Base-by-base conservation (phyloP, 1,284 basidiomycete genomes). In the Austropuccinia psidii region DNA sequence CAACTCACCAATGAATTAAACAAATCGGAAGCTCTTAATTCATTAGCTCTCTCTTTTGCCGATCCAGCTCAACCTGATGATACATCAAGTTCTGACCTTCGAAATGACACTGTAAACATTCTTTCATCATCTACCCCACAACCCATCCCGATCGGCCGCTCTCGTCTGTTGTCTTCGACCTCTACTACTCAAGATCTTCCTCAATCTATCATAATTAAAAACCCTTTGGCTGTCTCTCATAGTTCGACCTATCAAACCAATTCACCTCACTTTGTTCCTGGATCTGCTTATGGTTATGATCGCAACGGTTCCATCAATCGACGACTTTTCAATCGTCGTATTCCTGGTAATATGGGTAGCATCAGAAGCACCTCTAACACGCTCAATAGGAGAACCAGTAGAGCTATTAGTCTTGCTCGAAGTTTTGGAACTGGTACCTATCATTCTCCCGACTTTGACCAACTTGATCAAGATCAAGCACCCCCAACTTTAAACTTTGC, bases 401-500 rank as follows among this genome's bases (percentile, higher is more conserved):
- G 69, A 19, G 58, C 69, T 43, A 62, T 72, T 27, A 72, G 69
- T 62, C 24, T 72, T 9, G 69, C 60, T 31, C 61, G 61, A 43
- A 73, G 60, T 29, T 64, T 73, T 57, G 61, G 50, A 37, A 61
- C 52, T 64, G 70, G 60, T 45, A 73, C 60, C 57, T 37, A 73
- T 29, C 65, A 55, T 31, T 60, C 60, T 15, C 61, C 60, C 31
- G 70, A 65, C 39, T 73, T 55, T 45, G 70, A 64, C 7, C 24
- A 55, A 13, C 33, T 65, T 21, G 49, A 65, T 52, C 55, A 43
- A 7, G 70, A 73, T 41, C 47, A 73, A 31, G 24, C 21, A 17
- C n/a, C 50, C 15, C 70, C 61, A 9, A 41, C 79, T 24, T 75
- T 82, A 21, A 90, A 89, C 78, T 91, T 98, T 77, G 90, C 94